Conservation (phyloP, 129 eudicot species). For the Arctium minus region DNA sequence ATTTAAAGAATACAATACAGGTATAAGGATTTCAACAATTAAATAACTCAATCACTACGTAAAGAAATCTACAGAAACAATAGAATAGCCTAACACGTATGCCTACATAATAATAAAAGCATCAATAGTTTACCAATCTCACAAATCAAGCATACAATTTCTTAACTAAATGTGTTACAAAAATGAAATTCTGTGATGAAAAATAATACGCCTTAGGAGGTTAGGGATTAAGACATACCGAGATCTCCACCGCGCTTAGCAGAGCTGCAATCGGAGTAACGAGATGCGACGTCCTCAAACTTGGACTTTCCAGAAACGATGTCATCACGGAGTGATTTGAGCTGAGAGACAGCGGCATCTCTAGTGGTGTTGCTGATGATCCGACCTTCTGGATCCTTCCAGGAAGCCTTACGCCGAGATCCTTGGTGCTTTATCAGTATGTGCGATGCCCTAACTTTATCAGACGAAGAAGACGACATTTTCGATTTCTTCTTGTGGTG, state of each 20-base stretch:
- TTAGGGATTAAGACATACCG: conserved; percentile 33
- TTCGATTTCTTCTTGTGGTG: conserved; percentile 42
- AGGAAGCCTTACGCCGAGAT: conserved; percentile 87
- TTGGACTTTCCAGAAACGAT: conserved; percentile 63
- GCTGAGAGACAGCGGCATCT: conserved; percentile 77
- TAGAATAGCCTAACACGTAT: not conserved
- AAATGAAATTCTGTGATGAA: not conserved
- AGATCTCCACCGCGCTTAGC: conserved; percentile 99
- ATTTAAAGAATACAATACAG: not conserved
- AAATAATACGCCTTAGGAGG: not conserved
- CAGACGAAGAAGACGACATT: conserved; percentile 59
- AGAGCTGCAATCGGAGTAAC: conserved; percentile 82
- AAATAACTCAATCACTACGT: not conserved
- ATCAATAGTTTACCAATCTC: not conserved
- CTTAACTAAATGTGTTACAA: not conserved
- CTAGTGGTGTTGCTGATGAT: conserved; percentile 69
- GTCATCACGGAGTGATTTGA: conserved; percentile 65
- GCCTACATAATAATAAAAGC: not conserved
- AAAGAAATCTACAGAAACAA: not conserved
- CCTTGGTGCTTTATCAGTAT: conserved; percentile 92
- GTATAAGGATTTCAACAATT: too few relatives aligned
- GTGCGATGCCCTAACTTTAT: conserved; percentile 83
- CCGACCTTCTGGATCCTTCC: conserved; percentile 97
- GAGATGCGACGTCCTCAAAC: conserved; percentile 72
- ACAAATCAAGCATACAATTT: not conserved